A percentile compares a stretch with the other conserved stretches of the same genome.
phyloP scores from a whole-genome alignment of 768 basidiomycete genomes.

The Zangia roseola region DNA sequence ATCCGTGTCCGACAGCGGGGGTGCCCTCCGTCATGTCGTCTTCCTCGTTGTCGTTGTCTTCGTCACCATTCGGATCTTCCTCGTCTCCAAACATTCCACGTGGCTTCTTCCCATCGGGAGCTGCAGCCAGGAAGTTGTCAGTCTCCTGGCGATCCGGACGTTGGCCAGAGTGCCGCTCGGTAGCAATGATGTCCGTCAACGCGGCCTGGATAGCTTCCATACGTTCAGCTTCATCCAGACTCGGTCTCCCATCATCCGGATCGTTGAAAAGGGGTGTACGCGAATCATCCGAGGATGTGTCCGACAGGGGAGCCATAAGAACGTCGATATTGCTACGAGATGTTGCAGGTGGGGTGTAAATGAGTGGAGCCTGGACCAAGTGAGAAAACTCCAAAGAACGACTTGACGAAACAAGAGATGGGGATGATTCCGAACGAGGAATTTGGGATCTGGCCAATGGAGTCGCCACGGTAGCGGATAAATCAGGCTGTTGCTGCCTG shows the following conservation, averaged over 20 bases:
- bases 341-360: constrained; percentile 17
- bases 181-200: constrained; percentile 91
- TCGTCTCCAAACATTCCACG: constrained; percentile 39
- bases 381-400: constrained; percentile 16
- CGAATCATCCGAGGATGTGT: constrained; percentile 48
- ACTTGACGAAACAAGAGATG: constrained; percentile 25
- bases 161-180: constrained; percentile 56
- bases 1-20: constrained; percentile 40
- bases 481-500: constrained; percentile 9
- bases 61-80: constrained; percentile 39
- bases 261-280: constrained; percentile 81
- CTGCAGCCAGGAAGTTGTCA: constrained; percentile 4
- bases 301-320: constrained; percentile 71
- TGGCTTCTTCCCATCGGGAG: constrained; percentile 14
- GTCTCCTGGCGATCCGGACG: constrained; percentile 10
- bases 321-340: constrained; percentile 64
- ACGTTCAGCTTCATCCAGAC: constrained; percentile 68
- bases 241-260: constrained; percentile 56
- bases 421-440: constrained; percentile 38
- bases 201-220: constrained; percentile 98
- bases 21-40: constrained; percentile 27
- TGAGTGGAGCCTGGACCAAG: constrained; percentile 18
- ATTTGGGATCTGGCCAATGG: constrained; percentile 14
- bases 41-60: constrained; percentile 50
- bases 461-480: constrained; percentile 4